Percentiles rank a stretch among this genome's conserved stretches.
These are phyloP conservation scores for Darksidea phi DNA, from an alignment of 495 filamentous ascomycete genomes.

Conservation along the genomic window DNA sequence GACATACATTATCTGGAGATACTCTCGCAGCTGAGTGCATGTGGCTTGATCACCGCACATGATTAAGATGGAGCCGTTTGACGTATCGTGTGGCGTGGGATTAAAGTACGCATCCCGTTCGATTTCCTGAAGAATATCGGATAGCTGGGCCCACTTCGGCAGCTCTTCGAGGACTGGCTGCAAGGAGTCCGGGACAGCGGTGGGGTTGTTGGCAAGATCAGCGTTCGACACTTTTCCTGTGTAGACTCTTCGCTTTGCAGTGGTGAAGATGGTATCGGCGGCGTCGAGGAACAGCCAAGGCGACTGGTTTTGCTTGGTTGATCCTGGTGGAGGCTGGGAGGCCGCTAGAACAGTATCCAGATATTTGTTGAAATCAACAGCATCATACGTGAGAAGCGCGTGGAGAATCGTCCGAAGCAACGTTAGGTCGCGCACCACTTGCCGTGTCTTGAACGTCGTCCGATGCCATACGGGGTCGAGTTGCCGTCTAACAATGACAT, in stretches of 20 bases:
- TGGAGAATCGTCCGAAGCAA: constrained; percentile 85
- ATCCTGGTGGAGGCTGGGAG: constrained; percentile 82
- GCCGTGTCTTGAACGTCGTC: constrained; percentile 88
- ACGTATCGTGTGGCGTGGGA: constrained; percentile 70
- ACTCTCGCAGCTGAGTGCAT: constrained; percentile 86
- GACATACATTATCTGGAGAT: constrained; percentile 87
- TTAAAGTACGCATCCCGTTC: constrained; percentile 88
- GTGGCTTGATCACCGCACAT: constrained; percentile 92
- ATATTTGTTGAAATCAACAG: constrained; percentile 87
- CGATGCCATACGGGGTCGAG: constrained; percentile 96
- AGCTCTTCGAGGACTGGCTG: constrained; percentile 88
- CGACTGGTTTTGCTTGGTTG: constrained; percentile 82
- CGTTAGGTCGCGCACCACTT: constrained; percentile 85
- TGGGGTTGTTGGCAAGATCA: constrained; percentile 41
- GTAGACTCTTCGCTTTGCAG: constrained; percentile 88
- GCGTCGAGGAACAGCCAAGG: constrained; percentile 97
- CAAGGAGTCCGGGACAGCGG: constrained; percentile 63
- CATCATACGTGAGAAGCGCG: constrained; percentile 79
- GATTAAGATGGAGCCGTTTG: constrained; percentile 84
- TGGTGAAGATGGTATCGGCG: constrained; percentile 89
- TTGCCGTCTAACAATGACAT: constrained; percentile 82
- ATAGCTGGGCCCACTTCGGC: constrained; percentile 87
- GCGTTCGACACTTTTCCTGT: constrained; percentile 58
- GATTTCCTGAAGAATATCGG: constrained; percentile 88
- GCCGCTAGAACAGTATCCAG: constrained; percentile 91